Evolutionary conservation across 352 stramenopile genomes (phyloP).

Genomic region (Bremia lactucae): DNA sequence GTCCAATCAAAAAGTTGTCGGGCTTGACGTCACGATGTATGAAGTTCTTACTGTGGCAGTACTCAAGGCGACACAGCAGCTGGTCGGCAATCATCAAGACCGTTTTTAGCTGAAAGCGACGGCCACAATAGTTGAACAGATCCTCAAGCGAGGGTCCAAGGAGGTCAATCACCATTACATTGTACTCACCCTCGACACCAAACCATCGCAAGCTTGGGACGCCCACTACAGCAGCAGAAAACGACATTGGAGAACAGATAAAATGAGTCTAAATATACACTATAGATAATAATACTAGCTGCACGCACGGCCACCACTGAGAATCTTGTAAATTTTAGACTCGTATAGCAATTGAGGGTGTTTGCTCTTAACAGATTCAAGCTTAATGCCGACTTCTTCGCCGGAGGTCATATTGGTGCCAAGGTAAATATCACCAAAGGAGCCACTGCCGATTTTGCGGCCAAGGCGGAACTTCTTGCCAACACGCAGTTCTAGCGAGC

Average conservation of each 20-base stretch:
- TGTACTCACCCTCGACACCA: constrained; percentile 99
- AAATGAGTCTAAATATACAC: neutral
- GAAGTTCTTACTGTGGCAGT: constrained; percentile 85
- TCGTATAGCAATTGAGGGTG: constrained; percentile 99
- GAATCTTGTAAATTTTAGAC: constrained; percentile 99
- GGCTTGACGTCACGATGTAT: constrained; percentile 87
- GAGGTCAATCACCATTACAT: constrained; percentile 99
- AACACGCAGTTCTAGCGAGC: constrained; percentile 93
- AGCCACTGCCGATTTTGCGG: constrained; percentile 98
- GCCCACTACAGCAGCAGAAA: constrained; percentile 70
- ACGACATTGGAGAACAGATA: constrained; percentile 9
- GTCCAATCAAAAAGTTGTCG: constrained; percentile 86
- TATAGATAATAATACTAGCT: neutral
- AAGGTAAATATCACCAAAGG: constrained; percentile 99
- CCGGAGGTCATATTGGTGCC: constrained; percentile 99
- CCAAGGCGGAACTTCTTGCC: constrained; percentile 99
- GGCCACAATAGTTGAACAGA: constrained; percentile 84
- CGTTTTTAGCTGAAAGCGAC: constrained; percentile 91
- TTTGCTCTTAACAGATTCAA: constrained; percentile 95
- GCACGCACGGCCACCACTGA: constrained; percentile 95
- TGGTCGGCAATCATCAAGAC: constrained; percentile 91
- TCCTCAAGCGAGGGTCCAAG: constrained; percentile 91
- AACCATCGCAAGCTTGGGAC: constrained; percentile 99
- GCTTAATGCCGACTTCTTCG: constrained; percentile 98
- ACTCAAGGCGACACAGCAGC: constrained; percentile 77